A percentile compares a stretch with the other conserved stretches of the same genome.
Conservation (phyloP, 805 yeast species). For the Clavispora fructus region DNA sequence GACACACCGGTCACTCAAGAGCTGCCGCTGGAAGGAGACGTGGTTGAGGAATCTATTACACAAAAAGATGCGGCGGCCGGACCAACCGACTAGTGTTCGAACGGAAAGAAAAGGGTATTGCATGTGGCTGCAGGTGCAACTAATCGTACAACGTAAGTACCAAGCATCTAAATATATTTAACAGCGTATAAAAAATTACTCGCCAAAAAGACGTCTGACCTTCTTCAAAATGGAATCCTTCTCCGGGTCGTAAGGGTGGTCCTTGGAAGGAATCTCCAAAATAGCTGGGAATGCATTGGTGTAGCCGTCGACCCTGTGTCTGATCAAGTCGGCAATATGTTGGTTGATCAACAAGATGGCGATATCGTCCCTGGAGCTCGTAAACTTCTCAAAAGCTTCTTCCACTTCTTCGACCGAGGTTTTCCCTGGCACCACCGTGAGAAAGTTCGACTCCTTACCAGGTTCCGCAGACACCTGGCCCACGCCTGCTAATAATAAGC, state of each 20-base stretch:
- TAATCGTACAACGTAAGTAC: constrained; percentile 2
- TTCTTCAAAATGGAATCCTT: constrained; percentile 93
- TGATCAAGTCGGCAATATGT: constrained; percentile 86
- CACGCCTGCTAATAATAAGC: constrained; percentile 89
- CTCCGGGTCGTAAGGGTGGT: constrained; percentile 98
- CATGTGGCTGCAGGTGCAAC: not conserved
- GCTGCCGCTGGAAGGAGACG: constrained; percentile 1
- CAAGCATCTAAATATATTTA: not conserved
- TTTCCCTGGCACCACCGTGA: constrained; percentile 68
- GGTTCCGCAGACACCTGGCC: constrained; percentile 72
- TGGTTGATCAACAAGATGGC: constrained; percentile 93
- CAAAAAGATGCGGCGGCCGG: too few species aligned
- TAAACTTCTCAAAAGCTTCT: constrained; percentile 68
- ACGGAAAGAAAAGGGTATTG: not conserved
- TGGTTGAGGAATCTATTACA: constrained; percentile 8
- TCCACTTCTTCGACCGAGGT: constrained; percentile 74
- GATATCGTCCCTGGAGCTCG: constrained; percentile 73
- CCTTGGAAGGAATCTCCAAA: constrained; percentile 95
- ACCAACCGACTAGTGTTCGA: not conserved
- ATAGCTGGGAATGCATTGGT: constrained; percentile 94
- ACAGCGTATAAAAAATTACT: constrained; percentile 33
- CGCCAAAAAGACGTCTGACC: constrained; percentile 93
- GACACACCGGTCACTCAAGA: too few species aligned
- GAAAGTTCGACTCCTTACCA: constrained; percentile 74
- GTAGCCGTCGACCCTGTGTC: constrained; percentile 75